Percentiles rank a stretch among this genome's conserved stretches.
These are phyloP conservation scores for Aspergillus viridinutans DNA, from an alignment of 2,329 filamentous ascomycete genomes.

Conservation along the genomic window DNA sequence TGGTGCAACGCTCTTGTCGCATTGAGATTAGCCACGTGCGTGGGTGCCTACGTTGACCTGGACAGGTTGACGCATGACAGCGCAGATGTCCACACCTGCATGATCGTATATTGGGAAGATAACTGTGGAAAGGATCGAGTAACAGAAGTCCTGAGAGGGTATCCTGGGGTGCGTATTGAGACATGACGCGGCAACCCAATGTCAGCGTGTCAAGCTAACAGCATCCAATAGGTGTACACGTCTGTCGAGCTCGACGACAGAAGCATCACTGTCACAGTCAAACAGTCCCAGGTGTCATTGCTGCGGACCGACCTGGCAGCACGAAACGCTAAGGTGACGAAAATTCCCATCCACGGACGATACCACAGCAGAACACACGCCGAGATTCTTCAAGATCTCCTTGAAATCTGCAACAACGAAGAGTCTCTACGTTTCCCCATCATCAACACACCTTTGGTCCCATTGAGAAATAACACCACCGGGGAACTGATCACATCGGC, in stretches of 20 bases:
- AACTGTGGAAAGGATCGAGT: not conserved
- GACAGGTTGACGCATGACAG: not conserved
- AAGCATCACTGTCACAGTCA: not conserved
- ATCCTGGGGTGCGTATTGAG: not conserved
- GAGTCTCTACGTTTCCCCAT: not conserved
- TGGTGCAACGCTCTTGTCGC: not conserved
- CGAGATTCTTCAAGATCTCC: not conserved
- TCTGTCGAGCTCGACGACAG: not conserved
- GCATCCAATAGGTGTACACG: not conserved
- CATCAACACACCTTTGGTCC: not conserved
- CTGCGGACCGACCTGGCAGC: not conserved
- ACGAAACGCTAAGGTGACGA: not conserved
- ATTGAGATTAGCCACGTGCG: not conserved
- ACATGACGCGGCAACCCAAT: not conserved
- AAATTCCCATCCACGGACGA: not conserved
- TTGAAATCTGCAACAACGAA: not conserved
- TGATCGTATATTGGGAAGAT: conserved; percentile 1
- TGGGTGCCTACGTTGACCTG: not conserved
- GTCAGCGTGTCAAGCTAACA: not conserved
- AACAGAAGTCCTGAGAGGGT: not conserved
- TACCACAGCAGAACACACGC: not conserved
- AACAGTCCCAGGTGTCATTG: not conserved
- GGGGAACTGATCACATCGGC: not conserved
- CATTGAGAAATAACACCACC: not conserved
- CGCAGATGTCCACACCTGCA: not conserved